Percentiles rank a stretch among this genome's conserved stretches.
phyloP scores from a whole-genome alignment of 179 eudicot species.

The Silene vulgaris region DNA sequence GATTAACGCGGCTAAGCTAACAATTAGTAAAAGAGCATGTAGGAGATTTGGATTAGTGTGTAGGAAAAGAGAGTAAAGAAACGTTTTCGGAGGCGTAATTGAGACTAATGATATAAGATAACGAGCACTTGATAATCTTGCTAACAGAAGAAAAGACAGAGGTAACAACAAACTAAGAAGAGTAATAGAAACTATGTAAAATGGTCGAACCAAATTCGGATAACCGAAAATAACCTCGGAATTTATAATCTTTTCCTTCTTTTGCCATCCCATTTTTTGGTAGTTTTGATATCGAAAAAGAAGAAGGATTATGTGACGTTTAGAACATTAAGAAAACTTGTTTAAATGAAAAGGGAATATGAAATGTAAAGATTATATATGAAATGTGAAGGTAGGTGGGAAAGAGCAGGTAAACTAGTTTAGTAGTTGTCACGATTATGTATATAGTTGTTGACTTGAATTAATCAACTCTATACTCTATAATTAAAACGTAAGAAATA shows the following conservation, averaged over 20 bases:
- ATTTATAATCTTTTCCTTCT: slow-evolving; percentile 15
- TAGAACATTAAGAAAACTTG: slow-evolving; percentile 6
- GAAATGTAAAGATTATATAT: slow-evolving; percentile 28
- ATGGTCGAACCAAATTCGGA: slow-evolving; percentile 28
- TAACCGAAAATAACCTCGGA: not conserved
- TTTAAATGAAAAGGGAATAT: slow-evolving; percentile 18
- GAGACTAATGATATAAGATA: slow-evolving; percentile 35
- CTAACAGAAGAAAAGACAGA: slow-evolving; percentile 66
- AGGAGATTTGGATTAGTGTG: slow-evolving; percentile 48
- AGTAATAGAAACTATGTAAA: slow-evolving; percentile 47
- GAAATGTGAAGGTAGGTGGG: slow-evolving; percentile 26
- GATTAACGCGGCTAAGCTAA: slow-evolving; percentile 41
- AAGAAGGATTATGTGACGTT: not conserved
- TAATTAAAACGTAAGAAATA: not conserved
- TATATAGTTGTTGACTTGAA: slow-evolving; percentile 34
- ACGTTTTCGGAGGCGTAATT: slow-evolving; percentile 25
- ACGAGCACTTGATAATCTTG: slow-evolving; percentile 59
- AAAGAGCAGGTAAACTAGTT: slow-evolving; percentile 33
- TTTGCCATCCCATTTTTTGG: slow-evolving; percentile 38
- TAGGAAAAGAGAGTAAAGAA: slow-evolving; percentile 38
- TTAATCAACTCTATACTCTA: not conserved
- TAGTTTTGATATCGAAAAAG: not conserved
- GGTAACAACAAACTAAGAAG: slow-evolving; percentile 84
- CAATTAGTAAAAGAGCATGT: slow-evolving; percentile 37
- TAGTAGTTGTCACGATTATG: slow-evolving; percentile 46